Evolutionary conservation across 768 basidiomycete genomes (phyloP).

Genomic region (Pulveroboletus sp.): DNA sequence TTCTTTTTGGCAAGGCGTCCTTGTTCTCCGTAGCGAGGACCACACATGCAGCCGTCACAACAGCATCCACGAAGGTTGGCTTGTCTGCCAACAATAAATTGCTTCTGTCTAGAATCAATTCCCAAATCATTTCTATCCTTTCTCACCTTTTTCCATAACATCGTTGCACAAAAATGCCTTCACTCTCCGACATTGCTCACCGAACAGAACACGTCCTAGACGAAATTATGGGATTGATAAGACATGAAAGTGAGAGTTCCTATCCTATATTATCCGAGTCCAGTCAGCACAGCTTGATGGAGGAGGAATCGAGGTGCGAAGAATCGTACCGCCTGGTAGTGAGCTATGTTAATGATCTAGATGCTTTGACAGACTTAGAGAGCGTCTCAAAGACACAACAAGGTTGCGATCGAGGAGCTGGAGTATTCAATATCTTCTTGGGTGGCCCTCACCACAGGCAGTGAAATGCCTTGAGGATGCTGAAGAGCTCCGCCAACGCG

Average conservation of each 20-base stretch:
- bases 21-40: not conserved
- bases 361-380: conserved; percentile 10
- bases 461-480: conserved; percentile 2
- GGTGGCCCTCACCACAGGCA: conserved; percentile 6
- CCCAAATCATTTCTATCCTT: not conserved
- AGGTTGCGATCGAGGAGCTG: not conserved
- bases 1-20: not conserved
- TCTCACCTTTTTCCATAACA: not conserved
- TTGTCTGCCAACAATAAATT: not conserved
- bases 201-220: not conserved
- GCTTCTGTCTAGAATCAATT: not conserved
- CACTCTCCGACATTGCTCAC: not conserved
- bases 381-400: not conserved
- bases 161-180: not conserved
- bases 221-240: not conserved
- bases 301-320: not conserved
- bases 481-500: not conserved
- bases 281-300: not conserved
- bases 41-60: not conserved
- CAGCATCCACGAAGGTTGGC: not conserved
- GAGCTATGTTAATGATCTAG: not conserved
- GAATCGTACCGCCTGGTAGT: not conserved
- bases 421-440: not conserved
- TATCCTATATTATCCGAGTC: not conserved
- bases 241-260: not conserved